Conservation (phyloP, 2,329 filamentous ascomycete genomes). For the Penicillium sp. region DNA sequence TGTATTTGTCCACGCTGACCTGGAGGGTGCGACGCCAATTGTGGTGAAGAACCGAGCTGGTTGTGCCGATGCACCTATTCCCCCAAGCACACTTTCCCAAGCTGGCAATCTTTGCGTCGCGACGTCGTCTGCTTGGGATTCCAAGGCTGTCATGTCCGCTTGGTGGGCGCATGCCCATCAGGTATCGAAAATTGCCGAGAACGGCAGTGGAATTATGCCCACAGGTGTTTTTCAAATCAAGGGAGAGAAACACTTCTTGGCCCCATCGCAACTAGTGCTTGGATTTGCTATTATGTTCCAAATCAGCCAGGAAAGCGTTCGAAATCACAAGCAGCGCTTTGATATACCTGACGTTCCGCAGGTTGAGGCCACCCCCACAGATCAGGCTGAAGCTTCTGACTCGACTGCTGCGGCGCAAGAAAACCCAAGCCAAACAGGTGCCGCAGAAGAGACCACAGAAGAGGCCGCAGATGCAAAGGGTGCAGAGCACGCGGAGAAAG, state of each 20-base stretch:
- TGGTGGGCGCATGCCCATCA: conserved; percentile 94
- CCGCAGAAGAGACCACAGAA: conserved; percentile 21
- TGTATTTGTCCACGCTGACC: conserved; percentile 85
- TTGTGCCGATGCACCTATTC: conserved; percentile 79
- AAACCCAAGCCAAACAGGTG: not conserved
- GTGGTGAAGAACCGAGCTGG: conserved; percentile 84
- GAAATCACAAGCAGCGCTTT: conserved; percentile 69
- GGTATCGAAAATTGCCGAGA: conserved; percentile 78
- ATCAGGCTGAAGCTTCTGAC: conserved; percentile 29
- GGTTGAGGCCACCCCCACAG: conserved; percentile 4
- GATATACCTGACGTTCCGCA: conserved; percentile 31
- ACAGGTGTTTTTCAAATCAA: conserved; percentile 76
- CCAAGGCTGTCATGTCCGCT: conserved; percentile 90
- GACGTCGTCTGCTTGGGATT: conserved; percentile 89
- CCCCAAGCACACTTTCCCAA: conserved; percentile 86
- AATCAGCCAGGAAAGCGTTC: conserved; percentile 83
- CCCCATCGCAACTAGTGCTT: conserved; percentile 80
- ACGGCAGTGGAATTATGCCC: conserved; percentile 73
- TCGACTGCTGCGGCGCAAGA: conserved; percentile 23
- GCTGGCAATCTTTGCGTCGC: conserved; percentile 82
- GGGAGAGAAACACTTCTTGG: conserved; percentile 87
- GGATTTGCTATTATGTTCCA: conserved; percentile 86
- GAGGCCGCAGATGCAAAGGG: not conserved
- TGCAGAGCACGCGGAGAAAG: not conserved
- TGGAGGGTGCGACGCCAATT: conserved; percentile 79